Conservation (phyloP, 352 stramenopile species). For the Phytophthora kernoviae region DNA sequence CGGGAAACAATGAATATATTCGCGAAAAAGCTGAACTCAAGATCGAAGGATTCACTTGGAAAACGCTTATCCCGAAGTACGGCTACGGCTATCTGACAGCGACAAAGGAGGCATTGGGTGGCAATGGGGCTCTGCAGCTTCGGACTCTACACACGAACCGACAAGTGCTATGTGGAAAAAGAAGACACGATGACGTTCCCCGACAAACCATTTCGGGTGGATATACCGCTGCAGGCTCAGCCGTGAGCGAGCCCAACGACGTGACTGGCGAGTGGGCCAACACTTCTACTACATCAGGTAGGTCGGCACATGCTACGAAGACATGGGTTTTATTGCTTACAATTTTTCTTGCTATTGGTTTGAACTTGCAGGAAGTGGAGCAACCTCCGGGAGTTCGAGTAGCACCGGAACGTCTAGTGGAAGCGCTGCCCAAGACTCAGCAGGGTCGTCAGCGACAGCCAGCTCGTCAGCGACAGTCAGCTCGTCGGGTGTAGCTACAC, state of each 20-base stretch:
- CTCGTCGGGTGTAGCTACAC: slow-evolving; percentile 7
- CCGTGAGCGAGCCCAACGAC: slow-evolving; percentile 44
- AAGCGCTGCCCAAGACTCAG: slow-evolving; percentile 3
- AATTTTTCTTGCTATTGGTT: neutral
- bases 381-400: slow-evolving; percentile 1
- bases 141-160: slow-evolving; percentile 45
- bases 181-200: slow-evolving; percentile 55
- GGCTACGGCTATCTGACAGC: slow-evolving; percentile 75
- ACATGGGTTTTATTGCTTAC: slow-evolving; percentile 8
- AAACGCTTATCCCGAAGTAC: slow-evolving; percentile 75
- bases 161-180: slow-evolving; percentile 51
- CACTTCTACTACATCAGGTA: slow-evolving; percentile 28
- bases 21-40: slow-evolving; percentile 47
- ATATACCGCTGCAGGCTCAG: slow-evolving; percentile 39
- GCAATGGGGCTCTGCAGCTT: slow-evolving; percentile 62
- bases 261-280: slow-evolving; percentile 33
- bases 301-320: neutral
- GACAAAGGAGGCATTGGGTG: slow-evolving; percentile 53
- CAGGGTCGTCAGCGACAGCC: slow-evolving; percentile 10
- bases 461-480: slow-evolving; percentile 16
- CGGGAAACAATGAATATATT: slow-evolving; percentile 83
- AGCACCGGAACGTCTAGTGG: neutral
- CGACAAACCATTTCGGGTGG: slow-evolving; percentile 30
- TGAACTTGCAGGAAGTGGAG: slow-evolving; percentile 3
- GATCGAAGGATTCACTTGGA: slow-evolving; percentile 61